Evolutionary conservation across 352 stramenopile species (phyloP).

Genomic region (Aphanomyces euteiches): DNA sequence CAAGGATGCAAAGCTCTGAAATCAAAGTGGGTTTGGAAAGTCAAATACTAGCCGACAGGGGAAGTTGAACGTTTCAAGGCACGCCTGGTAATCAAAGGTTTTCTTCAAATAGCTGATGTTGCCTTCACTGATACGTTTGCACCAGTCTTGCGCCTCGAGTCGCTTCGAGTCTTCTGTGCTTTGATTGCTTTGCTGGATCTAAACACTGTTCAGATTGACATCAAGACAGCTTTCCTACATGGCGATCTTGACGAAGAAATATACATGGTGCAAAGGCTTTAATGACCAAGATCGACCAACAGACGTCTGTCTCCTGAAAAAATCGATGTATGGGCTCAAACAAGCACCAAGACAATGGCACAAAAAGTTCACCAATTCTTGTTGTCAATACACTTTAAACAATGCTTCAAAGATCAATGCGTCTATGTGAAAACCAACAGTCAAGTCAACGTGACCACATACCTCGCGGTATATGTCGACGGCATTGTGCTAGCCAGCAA

Average conservation of each 20-base stretch:
- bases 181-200: background rate
- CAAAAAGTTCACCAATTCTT: background rate
- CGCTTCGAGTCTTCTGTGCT: background rate
- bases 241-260: constrained; percentile 1
- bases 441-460: background rate
- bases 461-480: background rate
- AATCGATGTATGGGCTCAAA: background rate
- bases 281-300: background rate
- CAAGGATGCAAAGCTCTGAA: too few relatives aligned
- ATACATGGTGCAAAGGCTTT: background rate
- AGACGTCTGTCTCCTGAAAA: background rate
- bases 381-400: background rate
- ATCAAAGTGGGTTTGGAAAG: too few relatives aligned
- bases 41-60: too few relatives aligned
- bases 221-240: constrained; percentile 10
- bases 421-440: background rate
- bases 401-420: background rate
- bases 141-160: background rate
- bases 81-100: background rate
- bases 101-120: background rate
- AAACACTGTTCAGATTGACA: background rate
- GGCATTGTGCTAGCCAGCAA: background rate
- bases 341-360: constrained; percentile 1
- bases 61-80: background rate
- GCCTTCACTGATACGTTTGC: background rate